These are phyloP conservation scores for Eimeria necatrix DNA, from an alignment of 169 alveolate genomes.

Conservation along the genomic window DNA sequence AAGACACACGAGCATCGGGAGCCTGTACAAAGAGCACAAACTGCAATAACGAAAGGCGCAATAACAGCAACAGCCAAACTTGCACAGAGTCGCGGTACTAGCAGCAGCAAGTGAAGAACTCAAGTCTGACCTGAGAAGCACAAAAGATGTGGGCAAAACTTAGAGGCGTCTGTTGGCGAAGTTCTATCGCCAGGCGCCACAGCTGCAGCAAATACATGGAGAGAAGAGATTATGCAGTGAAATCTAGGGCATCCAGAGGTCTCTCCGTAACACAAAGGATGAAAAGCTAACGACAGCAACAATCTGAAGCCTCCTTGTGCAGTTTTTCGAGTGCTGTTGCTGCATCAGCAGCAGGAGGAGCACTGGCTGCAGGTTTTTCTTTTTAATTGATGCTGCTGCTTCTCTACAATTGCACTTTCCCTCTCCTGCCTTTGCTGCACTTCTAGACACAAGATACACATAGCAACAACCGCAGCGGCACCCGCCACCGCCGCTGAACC, in stretches of 20 bases:
- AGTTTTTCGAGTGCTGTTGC: background rate
- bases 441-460: too few relatives aligned
- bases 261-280: too few relatives aligned
- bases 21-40: background rate
- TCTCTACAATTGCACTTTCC: too few relatives aligned
- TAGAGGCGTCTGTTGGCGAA: constrained; percentile 64
- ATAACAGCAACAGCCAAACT: background rate
- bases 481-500: background rate
- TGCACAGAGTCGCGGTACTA: background rate
- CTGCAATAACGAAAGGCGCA: background rate
- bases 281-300: background rate
- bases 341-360: too few relatives aligned
- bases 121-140: constrained; percentile 67
- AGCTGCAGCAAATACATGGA: constrained; percentile 28
- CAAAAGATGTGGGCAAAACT: constrained; percentile 52
- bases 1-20: background rate
- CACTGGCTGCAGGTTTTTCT: too few relatives aligned
- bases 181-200: constrained; percentile 76
- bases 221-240: background rate
- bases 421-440: too few relatives aligned
- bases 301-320: background rate
- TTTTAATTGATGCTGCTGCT: too few relatives aligned
- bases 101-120: background rate
- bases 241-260: too few relatives aligned
- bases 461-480: background rate